These are phyloP conservation scores for Pilaira anomala DNA, from an alignment of 192 early-diverging fungal species.

Conservation along the genomic window DNA sequence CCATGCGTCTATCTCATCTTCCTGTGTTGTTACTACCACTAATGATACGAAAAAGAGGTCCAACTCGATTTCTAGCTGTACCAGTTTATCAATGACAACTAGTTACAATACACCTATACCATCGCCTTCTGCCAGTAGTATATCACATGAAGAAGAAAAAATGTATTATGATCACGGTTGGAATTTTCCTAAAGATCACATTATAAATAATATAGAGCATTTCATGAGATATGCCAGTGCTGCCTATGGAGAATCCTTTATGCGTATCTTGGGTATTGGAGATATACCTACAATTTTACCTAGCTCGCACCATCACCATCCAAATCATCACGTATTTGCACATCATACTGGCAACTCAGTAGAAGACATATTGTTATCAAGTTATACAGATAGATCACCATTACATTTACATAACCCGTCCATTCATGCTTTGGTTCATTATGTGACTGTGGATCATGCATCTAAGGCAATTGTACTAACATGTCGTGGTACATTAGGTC, in stretches of 20 bases:
- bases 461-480: conserved; percentile 75
- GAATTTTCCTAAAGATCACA: conserved; percentile 53
- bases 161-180: conserved; percentile 36
- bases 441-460: conserved; percentile 81
- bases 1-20: conserved; percentile 3
- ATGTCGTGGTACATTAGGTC: conserved; percentile 83
- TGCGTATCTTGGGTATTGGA: conserved; percentile 68
- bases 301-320: conserved; percentile 24
- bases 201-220: conserved; percentile 64
- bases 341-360: conserved; percentile 72
- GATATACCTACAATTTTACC: conserved; percentile 39
- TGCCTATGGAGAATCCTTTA: conserved; percentile 70
- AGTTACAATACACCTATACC: neutral
- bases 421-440: conserved; percentile 73
- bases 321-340: conserved; percentile 60
- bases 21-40: neutral
- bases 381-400: conserved; percentile 45
- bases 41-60: conserved; percentile 9
- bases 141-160: conserved; percentile 8
- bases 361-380: conserved; percentile 71
- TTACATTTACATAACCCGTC: conserved; percentile 47
- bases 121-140: neutral
- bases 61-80: conserved; percentile 32
- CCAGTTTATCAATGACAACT: conserved; percentile 26
- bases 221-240: conserved; percentile 69